Evolutionary conservation across 148 eudicot genomes (phyloP).

Genomic region (Simmondsia chinensis): DNA sequence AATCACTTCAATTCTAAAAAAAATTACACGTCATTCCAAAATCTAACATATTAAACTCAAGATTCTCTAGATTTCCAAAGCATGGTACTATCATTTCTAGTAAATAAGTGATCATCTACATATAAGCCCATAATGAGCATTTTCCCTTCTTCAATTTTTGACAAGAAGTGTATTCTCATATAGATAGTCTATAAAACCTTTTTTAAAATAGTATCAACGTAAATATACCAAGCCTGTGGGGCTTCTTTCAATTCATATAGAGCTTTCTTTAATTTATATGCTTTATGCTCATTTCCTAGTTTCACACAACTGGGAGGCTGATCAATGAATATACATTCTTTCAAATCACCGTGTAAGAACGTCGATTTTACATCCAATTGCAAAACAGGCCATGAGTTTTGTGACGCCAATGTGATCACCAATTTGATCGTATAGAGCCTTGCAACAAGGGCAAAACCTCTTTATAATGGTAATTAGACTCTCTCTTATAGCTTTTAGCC

Average conservation of each 20-base stretch:
- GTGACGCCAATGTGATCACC: too few relatives aligned
- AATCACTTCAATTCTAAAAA: too few relatives aligned
- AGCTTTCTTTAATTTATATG: constrained; percentile 6
- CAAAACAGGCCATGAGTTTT: too few relatives aligned
- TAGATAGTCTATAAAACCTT: constrained; percentile 8
- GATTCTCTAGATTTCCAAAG: too few relatives aligned
- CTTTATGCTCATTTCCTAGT: neutral
- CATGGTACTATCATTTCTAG: too few relatives aligned
- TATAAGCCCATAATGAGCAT: constrained; percentile 1
- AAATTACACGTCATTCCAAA: too few relatives aligned
- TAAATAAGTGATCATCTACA: constrained; percentile 9
- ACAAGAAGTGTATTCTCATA: too few relatives aligned
- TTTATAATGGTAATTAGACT: constrained; percentile 1
- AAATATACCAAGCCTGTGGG: constrained; percentile 8
- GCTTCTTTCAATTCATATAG: constrained; percentile 12
- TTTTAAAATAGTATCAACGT: neutral
- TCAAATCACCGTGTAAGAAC: constrained; percentile 4
- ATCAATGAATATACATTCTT: too few relatives aligned
- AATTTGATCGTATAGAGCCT: too few relatives aligned
- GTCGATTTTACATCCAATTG: constrained; percentile 12
- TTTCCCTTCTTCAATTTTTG: neutral
- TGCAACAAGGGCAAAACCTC: constrained; percentile 8
- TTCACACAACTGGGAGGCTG: constrained; percentile 4
- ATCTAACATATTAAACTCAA: too few relatives aligned
- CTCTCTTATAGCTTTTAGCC: constrained; percentile 3